A percentile compares a stretch with the other conserved stretches of the same genome.
These are phyloP conservation scores for Cystofilobasidium bisporidii DNA, from an alignment of 768 basidiomycete genomes.

Conservation along the genomic window DNA sequence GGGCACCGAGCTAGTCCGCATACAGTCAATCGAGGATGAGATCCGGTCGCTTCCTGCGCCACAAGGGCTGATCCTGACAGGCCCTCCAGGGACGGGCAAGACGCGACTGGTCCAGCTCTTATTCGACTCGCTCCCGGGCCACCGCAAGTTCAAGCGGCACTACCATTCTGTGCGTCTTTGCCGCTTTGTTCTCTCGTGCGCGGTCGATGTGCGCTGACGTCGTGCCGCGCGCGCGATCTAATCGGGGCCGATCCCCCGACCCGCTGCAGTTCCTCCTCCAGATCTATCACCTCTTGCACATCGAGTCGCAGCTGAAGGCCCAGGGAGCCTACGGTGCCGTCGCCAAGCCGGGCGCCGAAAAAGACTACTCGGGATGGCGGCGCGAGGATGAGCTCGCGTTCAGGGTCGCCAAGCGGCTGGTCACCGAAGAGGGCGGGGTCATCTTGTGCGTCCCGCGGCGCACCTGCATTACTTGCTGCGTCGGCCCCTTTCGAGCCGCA, in stretches of 20 bases:
- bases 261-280: constrained; percentile 15
- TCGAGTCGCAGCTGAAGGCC: constrained; percentile 3
- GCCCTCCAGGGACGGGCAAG: constrained; percentile 25
- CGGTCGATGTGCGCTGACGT: no score
- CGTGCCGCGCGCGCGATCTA: background rate
- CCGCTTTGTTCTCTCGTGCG: no score
- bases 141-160: constrained; percentile 19
- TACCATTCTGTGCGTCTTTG: constrained; percentile 16
- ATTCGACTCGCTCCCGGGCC: constrained; percentile 11
- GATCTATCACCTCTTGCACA: constrained; percentile 25
- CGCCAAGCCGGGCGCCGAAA: background rate
- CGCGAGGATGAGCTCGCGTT: constrained; percentile 25
- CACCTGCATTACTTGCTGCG: no score
- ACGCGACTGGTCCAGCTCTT: constrained; percentile 23
- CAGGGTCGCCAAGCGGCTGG: constrained; percentile 21
- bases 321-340: background rate
- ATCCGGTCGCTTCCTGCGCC: constrained; percentile 5
- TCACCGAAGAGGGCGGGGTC: constrained; percentile 21
- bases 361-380: background rate
- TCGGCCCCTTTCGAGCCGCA: no score
- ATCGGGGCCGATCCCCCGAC: background rate
- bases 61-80: constrained; percentile 11
- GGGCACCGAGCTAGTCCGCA: constrained; percentile 15
- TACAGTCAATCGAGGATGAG: constrained; percentile 23
- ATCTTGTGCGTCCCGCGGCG: constrained; percentile 8